phyloP scores from a whole-genome alignment of 176 grass and related monocot species.

The Thalia dealbata region DNA sequence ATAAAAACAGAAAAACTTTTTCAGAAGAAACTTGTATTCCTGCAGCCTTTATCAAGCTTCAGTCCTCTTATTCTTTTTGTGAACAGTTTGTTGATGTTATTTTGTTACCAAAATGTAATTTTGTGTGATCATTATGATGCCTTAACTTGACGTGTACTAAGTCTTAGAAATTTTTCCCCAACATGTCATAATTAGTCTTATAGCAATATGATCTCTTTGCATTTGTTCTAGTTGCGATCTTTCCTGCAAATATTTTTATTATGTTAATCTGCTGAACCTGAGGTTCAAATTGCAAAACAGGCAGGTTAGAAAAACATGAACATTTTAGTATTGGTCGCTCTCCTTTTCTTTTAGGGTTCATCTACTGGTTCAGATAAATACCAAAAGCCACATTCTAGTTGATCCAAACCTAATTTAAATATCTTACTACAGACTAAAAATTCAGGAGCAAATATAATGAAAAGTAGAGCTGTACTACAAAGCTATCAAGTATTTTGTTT shows the following conservation, averaged over 20 bases:
- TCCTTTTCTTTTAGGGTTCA: no score
- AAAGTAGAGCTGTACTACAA: no score
- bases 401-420: no score
- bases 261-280: background rate
- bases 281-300: no score
- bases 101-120: background rate
- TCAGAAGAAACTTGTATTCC: background rate
- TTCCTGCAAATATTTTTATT: background rate
- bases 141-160: background rate
- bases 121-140: background rate
- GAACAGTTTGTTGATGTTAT: background rate
- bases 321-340: no score
- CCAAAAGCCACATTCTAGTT: no score
- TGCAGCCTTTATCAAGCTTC: background rate
- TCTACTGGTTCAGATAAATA: no score
- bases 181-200: no score
- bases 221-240: background rate
- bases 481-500: no score
- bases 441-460: no score
- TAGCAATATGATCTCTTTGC: background rate
- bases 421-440: no score
- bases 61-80: background rate
- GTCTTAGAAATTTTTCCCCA: background rate
- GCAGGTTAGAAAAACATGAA: no score
- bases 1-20: background rate